phyloP scores from a whole-genome alignment of 306 rosid species.

The Cyamopsis tetragonoloba region DNA sequence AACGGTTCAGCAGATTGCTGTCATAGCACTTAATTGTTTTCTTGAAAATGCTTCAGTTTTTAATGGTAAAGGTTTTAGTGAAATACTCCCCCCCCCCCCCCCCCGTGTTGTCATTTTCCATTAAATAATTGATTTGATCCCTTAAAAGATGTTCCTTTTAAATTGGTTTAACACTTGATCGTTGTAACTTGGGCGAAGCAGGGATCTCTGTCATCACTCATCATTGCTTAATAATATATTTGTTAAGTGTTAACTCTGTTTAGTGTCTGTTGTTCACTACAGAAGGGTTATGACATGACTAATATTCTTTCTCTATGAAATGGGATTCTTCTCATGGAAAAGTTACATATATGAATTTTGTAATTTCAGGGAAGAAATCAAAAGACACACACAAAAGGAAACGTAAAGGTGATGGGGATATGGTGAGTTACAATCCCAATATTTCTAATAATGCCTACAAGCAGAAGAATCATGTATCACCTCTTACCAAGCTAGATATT shows the following conservation, averaged over 20 bases:
- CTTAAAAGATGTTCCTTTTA: not conserved
- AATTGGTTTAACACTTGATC: not conserved
- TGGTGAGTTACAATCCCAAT: conserved; percentile 47
- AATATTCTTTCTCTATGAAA: not conserved
- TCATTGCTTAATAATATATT: not conserved
- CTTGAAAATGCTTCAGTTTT: not conserved
- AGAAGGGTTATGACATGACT: conserved; percentile 9
- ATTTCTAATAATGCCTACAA: not conserved
- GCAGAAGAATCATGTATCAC: not conserved
- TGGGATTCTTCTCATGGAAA: conserved; percentile 14
- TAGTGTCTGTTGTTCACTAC: not conserved
- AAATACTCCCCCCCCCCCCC: not conserved
- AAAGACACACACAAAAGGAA: conserved; percentile 67
- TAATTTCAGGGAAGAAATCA: conserved; percentile 59
- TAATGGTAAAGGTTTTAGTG: not conserved
- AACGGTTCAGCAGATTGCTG: not conserved
- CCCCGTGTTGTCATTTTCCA: not conserved
- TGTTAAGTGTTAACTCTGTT: not conserved
- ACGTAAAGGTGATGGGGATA: conserved; percentile 39
- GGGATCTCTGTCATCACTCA: not conserved
- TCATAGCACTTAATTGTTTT: not conserved
- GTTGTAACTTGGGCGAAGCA: not conserved
- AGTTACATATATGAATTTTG: conserved; percentile 9
- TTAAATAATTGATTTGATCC: not conserved
- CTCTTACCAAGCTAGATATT: conserved; percentile 2